Evolutionary conservation across 116 monocot species (phyloP).

Genomic region (Trichopus zeylanicus): DNA sequence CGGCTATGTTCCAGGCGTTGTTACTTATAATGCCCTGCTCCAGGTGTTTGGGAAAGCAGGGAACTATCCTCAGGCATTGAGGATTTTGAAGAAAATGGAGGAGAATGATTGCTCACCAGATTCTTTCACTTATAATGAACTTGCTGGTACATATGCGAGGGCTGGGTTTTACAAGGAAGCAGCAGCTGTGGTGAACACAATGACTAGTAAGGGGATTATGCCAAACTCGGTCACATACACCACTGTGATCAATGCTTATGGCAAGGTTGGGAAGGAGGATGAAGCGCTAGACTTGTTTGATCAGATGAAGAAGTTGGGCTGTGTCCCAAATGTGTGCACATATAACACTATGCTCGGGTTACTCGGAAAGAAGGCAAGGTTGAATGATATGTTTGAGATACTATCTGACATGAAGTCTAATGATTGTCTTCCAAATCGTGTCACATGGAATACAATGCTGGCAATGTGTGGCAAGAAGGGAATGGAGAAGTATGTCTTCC

Average conservation of each 20-base stretch:
- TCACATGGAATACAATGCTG: constrained; percentile 92
- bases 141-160: constrained; percentile 64
- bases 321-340: constrained; percentile 69
- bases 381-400: constrained; percentile 58
- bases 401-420: constrained; percentile 68
- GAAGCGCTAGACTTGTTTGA: constrained; percentile 64
- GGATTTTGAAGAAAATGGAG: constrained; percentile 80
- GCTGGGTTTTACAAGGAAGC: constrained; percentile 72
- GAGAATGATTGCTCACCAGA: constrained; percentile 48
- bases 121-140: constrained; percentile 81
- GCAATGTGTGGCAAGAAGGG: constrained; percentile 79
- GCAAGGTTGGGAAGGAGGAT: constrained; percentile 55
- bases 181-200: constrained; percentile 47
- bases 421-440: constrained; percentile 71
- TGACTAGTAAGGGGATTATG: constrained; percentile 58
- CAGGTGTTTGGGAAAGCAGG: constrained; percentile 86
- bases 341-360: constrained; percentile 78
- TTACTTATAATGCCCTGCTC: constrained; percentile 70
- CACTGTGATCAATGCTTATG: constrained; percentile 74
- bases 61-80: constrained; percentile 44
- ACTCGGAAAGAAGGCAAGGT: constrained; percentile 71
- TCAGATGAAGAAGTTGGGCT: constrained; percentile 73
- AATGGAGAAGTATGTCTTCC: constrained; percentile 49
- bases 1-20: constrained; percentile 60
- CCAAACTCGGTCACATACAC: constrained; percentile 84